Evolutionary conservation across 2,329 filamentous ascomycete genomes (phyloP), one percentile per base, ranked within the genome.

Genomic region (Hansfordia pulvinata): DNA sequence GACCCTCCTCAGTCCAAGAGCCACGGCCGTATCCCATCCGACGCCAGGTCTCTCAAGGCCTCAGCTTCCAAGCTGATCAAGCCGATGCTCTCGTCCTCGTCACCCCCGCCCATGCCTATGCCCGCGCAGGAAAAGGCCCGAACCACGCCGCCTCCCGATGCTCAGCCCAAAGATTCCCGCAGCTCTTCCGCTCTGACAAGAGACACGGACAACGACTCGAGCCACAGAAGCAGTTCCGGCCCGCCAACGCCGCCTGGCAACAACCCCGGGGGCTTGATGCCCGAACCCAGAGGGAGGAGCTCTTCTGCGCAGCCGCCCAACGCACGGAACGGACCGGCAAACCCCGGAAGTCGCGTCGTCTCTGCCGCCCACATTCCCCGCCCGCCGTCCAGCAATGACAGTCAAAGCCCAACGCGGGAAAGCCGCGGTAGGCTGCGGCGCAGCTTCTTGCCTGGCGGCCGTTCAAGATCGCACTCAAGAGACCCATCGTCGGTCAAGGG

Each of bases 391-490:
- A 52, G 53, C 6, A 52, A 50, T 29, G 52, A 50, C 12, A 60
- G 50, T 33, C 58, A 58, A 26, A 65, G 60, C 32, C 60, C 58
- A 2, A 49, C 46, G 7, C 43, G 39, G 9, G 44, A 52, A 6
- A 31, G 40, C 14, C 50, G 60, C 22, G 56, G 55, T n/a, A 54
- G 58, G 18, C 30, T 62, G n/a, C 56, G 64, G 16, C 58, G 53
- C 40, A 69, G 62, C 36, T 72, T 64, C 64, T 47, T 73, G 23
- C 60, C 62, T 0, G 63, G 64, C 10, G 52, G 50, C 13, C 48
- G 63, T 30, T 67, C 64, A 17, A 57, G 66, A 26, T 64, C 65
- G 9, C 60, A 58, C 30, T 71, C 68, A 5, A 41, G 43, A 14
- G 51, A 58, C 17, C 24, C 44, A 29, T 15, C 31, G n/a, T 39